phyloP scores from a whole-genome alignment of 2,329 filamentous ascomycete genomes.

The Ascochyta lentis region DNA sequence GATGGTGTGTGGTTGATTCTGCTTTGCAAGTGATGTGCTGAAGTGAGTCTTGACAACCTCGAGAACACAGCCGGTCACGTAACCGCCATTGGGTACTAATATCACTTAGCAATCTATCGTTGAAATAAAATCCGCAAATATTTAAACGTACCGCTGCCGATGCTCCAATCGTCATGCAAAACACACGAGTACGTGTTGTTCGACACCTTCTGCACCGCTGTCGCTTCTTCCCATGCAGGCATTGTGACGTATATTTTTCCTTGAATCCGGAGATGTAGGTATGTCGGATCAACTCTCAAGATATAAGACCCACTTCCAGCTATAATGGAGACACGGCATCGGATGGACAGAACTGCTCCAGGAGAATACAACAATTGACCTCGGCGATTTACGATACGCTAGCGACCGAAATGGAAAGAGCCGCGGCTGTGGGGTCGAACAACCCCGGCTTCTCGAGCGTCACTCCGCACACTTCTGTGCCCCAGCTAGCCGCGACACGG shows the following conservation, averaged over 20 bases:
- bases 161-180: slow-evolving; percentile 67
- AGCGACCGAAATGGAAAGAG: slow-evolving; percentile 22
- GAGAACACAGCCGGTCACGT: slow-evolving; percentile 69
- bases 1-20: slow-evolving; percentile 68
- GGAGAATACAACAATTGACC: slow-evolving; percentile 17
- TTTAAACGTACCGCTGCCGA: slow-evolving; percentile 63
- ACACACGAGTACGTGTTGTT: slow-evolving; percentile 65
- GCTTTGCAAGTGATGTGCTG: slow-evolving; percentile 61
- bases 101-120: neutral
- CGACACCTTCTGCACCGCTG: slow-evolving; percentile 55
- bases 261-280: neutral
- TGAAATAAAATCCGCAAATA: neutral
- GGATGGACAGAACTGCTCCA: neutral
- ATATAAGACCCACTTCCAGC: neutral
- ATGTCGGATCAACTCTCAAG: neutral
- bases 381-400: slow-evolving; percentile 24
- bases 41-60: slow-evolving; percentile 67
- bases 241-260: slow-evolving; percentile 25
- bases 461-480: slow-evolving; percentile 21
- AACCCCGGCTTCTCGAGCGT: slow-evolving; percentile 23
- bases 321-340: neutral
- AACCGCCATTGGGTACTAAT: slow-evolving; percentile 74
- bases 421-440: slow-evolving; percentile 31
- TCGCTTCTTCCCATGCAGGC: slow-evolving; percentile 56
- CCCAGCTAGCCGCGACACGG: slow-evolving; percentile 20